Base-by-base conservation (phyloP, 768 basidiomycete species). In the Tricholoma saponaceum region DNA sequence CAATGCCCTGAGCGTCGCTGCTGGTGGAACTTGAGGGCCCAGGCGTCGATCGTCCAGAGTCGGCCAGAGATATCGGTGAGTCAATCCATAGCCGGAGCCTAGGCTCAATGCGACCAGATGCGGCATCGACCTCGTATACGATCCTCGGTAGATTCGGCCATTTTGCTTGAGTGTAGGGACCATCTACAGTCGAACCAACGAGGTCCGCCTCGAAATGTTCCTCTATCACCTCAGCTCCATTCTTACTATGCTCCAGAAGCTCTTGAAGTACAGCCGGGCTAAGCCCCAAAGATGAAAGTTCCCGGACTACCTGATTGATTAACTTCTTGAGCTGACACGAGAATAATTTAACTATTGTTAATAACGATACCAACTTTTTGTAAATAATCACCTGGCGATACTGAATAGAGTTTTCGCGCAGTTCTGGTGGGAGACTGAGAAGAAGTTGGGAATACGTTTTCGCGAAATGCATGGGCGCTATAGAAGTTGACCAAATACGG, bases 291-390 rank as follows among this genome's bases (percentile, higher is more conserved):
- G 82, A 79, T 3, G 82, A 77, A 16, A 98, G 84, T 70, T 98
- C 95, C 9, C 74, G 70, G 0, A 90, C 91, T 35, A 94, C 83
- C 66, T 86, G 80, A 60, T 91, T 90, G 63, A 98, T 95, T 28
- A 95, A 74, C 64, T 90, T 93, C 74, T 98, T 97, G 56, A 98
- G 84, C 90, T 96, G 63, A 41, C 61, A 12, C 4, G 30, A 47
- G 18, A n/a, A 49, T 41, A 25, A 26, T 20, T 57, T 53, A 52
- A 51, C 23, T 30, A 37, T 12, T 5, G 16, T 22, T 44, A 28
- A 28, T 6, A 28, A 5, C 6, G 20, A 14, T 4, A 58, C 30
- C 33, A n/a, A 55, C 14, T 22, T 39, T 44, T 12, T 32, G 4
- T 10, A 33, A 30, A 28, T 3, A 62, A 66, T 25, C 56, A 90